Base-by-base conservation (phyloP, 106 monocot species). In the Triglochin maritima region DNA sequence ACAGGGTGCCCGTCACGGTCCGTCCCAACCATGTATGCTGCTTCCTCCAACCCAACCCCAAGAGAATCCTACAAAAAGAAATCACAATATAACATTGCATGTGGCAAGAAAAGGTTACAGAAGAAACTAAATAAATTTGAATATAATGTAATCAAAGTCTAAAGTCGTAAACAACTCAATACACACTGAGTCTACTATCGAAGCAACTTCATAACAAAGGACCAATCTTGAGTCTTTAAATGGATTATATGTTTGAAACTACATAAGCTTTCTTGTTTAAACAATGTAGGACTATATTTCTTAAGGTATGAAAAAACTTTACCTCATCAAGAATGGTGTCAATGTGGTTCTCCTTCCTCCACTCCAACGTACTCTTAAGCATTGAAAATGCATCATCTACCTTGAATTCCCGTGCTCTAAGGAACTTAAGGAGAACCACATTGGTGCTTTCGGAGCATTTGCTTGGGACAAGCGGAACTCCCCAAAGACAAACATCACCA, bases 391-490 rank as follows among this genome's bases (percentile, higher is more conserved):
- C 76, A 7, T 82, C 91, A 53, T 82, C 80, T 55, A 73, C 82
- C 69, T 79, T 92, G 80, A 85, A 92, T 9, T 92, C 91, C 29
- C 87, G 72, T 1, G 91, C 87, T 15, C 87, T 74, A 56, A 92
- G 85, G 85, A 92, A 92, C 65, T 92, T 92, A 43, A 92, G 85
- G 16, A 92, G 80, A 51, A 92, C 15, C 2, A 85, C 80, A 50
- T 92, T 72, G 44, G 84, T 84, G 63, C 77, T 48, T 12, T 84
- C 82, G 2, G 43, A 64, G 55, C 64, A 71, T 44, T 80, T 78
- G 82, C 87, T 79, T 1, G 81, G 72, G 1, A 74, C 60, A 14
- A 87, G 71, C 7, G 87, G 84, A 5, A 87, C 85, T 7, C 87
- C 87, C 91, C 91, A 92, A 2, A 92, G 79, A 5, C 76, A 71